Conservation (phyloP, 1,284 basidiomycete genomes). For the Ceratobasidium sp. region DNA sequence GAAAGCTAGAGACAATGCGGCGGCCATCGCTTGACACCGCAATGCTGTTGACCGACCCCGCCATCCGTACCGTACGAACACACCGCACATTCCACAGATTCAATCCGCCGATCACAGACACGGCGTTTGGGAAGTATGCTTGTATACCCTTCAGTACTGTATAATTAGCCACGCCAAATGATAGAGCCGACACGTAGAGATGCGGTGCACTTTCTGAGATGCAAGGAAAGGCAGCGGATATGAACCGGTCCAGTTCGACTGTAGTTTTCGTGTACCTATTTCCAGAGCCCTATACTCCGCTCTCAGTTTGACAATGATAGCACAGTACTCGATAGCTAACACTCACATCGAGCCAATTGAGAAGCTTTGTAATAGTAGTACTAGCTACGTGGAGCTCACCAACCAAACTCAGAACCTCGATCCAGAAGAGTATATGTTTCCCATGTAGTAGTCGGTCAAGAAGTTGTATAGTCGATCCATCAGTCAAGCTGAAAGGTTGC, state of each 20-base stretch:
- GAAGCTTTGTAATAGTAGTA: neutral
- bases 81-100: too few species aligned
- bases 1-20: too few species aligned
- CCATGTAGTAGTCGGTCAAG: neutral
- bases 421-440: neutral
- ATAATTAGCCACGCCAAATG: neutral
- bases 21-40: too few species aligned
- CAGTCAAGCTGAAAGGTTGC: neutral
- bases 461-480: neutral
- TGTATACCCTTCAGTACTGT: too few species aligned
- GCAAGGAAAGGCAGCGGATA: neutral
- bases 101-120: too few species aligned
- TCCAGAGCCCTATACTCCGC: neutral
- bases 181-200: constrained; percentile 14
- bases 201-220: constrained; percentile 11
- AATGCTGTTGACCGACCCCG: too few species aligned
- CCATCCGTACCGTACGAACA: too few species aligned
- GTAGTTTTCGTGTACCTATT: neutral
- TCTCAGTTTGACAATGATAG: neutral
- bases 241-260: neutral
- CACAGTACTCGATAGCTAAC: neutral
- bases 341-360: neutral
- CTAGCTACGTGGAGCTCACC: neutral
- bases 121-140: too few species aligned
- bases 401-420: constrained; percentile 12